Evolutionary conservation across 2,329 filamentous ascomycete species (phyloP), one percentile per base, ranked within the genome.

Genomic region (Calonectria fujianensis): DNA sequence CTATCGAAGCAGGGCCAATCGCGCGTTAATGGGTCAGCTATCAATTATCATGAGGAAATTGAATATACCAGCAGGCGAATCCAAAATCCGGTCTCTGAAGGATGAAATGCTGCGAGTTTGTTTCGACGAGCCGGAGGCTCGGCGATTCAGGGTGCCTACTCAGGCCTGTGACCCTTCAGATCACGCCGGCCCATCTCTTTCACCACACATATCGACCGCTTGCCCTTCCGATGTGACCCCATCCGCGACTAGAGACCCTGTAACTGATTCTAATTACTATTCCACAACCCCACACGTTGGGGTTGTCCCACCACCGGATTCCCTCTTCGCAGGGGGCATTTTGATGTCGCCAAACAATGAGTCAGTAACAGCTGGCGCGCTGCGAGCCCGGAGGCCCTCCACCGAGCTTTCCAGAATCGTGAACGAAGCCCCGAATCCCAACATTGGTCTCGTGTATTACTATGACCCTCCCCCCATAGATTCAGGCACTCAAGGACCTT

Each of bases 401-500:
- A 6, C 20, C 18, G 2, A n/a, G 9, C 1, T 48, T 48, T n/a
- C 18, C 10, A 10, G 8, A n/a, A n/a, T 6, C 7, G n/a, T n/a
- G 8, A 11, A 18, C 2, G 20, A 20, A 20, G n/a, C 20, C n/a
- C 7, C 3, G 4, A 10, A 48, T 18, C 9, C 2, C n/a, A 18
- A n/a, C 39, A 3, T 20, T 1, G 2, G 8, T 20, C 3, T n/a
- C 7, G 8, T n/a, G 11, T 3, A 6, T n/a, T 48, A 2, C 20
- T 11, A 4, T 10, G 9, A 48, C 8, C 7, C 9, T 48, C 7
- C 8, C 10, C 8, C 7, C 1, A 11, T 48, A 9, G 16, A 2
- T n/a, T 3, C 20, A 9, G 8, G 4, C 8, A 10, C 7, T 11
- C 1, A 20, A 48, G 41, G 41, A 10, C 20, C 20, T 9, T n/a